Conservation (phyloP, 352 stramenopile species). For the Albugo laibachii region DNA sequence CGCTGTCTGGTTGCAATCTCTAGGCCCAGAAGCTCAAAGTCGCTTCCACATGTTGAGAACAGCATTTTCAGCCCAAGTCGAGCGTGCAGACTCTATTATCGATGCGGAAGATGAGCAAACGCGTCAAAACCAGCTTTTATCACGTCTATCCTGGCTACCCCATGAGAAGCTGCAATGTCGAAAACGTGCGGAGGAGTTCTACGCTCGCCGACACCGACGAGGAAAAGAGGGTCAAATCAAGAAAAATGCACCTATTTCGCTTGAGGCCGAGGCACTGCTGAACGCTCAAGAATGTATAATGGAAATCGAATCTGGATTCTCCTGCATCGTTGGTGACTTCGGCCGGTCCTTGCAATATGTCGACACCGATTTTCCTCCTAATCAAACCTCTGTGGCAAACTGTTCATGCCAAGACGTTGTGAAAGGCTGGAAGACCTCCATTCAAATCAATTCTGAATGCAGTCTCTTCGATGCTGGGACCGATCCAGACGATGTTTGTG, state of each 20-base stretch:
- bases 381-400: slow-evolving; percentile 46
- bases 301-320: slow-evolving; percentile 75
- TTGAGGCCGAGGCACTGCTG: slow-evolving; percentile 48
- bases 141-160: slow-evolving; percentile 29
- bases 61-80: slow-evolving; percentile 74
- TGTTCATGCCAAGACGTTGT: slow-evolving; percentile 30
- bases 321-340: slow-evolving; percentile 49
- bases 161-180: slow-evolving; percentile 50
- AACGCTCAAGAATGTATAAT: slow-evolving; percentile 66
- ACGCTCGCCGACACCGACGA: slow-evolving; percentile 42
- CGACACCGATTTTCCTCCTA: slow-evolving; percentile 78
- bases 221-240: slow-evolving; percentile 35
- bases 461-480: slow-evolving; percentile 84
- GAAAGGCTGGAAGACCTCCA: slow-evolving; percentile 61
- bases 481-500: slow-evolving; percentile 76
- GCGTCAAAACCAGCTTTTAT: slow-evolving; percentile 18
- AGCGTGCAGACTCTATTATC: slow-evolving; percentile 46
- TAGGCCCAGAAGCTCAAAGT: slow-evolving; percentile 62
- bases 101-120: slow-evolving; percentile 50
- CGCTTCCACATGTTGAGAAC: slow-evolving; percentile 79
- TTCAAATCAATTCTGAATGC: slow-evolving; percentile 72
- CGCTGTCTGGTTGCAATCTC: slow-evolving; percentile 75
- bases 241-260: slow-evolving; percentile 14
- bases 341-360: slow-evolving; percentile 73
- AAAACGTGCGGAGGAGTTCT: slow-evolving; percentile 54